Base-by-base conservation (phyloP, 164 flowering plant species). In the Saururus chinensis region DNA sequence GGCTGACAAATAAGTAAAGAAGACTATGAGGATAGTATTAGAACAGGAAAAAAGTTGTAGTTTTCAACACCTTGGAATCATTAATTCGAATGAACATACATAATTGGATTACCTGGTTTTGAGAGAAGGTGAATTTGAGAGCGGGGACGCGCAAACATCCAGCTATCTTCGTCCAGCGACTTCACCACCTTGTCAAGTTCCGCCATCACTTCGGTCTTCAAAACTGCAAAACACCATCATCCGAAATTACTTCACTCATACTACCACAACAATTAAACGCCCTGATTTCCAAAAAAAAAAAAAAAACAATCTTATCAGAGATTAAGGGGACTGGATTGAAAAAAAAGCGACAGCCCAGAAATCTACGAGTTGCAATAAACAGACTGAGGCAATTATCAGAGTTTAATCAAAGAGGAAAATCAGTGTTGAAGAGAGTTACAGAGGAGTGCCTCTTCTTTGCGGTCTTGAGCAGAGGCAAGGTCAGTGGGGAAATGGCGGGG, bases 101-200 rank as follows among this genome's bases (percentile, higher is more conserved):
- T 30, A 30, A 30, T 2, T 9, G 51, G 7, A 21, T 65, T 63
- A 82, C 98, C 87, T 62, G 79, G 78, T 67, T 78, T 76, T 45
- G 96, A 79, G 53, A 87, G 76, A 60, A 81, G 89, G 74, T 88
- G 75, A 62, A 90, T 90, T 60, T 86, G 84, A 11, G 92, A 87
- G 63, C 97, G 88, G 67, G 97, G 97, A 12, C 85, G 89, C 23
- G 91, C 85, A 76, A 82, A 90, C 83, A 74, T 90, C 99, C 97
- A 90, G 70, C 74, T 81, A 78, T 88, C 97, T 53, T 88, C 96
- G 73, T 90, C 99, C 73, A 90, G 63, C 30, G 96, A 85, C 67
- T 85, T 90, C 53, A 93, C 95, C 78, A 75, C 91, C 80, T 82
- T 87, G 60, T 81, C 72, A 13, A 90, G 80, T 10, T 83, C 79